Percentiles rank a stretch among this genome's conserved stretches.
These are phyloP conservation scores for Talaromyces borbonicus DNA, from an alignment of 495 filamentous ascomycete species.

Conservation along the genomic window DNA sequence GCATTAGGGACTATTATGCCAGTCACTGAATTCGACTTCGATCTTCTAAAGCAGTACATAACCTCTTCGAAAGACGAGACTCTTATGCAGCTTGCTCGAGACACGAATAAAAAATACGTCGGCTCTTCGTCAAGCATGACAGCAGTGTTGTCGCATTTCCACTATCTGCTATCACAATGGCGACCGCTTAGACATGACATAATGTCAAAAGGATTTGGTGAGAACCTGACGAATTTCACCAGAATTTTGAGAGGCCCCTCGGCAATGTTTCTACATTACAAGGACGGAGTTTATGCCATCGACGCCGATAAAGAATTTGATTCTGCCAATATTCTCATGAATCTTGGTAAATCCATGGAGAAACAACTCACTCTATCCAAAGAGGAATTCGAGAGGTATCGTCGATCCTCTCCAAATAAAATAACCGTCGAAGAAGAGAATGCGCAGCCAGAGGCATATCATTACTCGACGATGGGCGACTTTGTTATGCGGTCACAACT, in stretches of 20 bases:
- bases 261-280: conserved; percentile 77
- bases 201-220: conserved; percentile 57
- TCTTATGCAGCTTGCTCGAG: conserved; percentile 53
- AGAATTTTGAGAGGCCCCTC: conserved; percentile 56
- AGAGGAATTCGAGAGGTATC: conserved; percentile 76
- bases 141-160: conserved; percentile 75
- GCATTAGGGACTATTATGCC: conserved; percentile 90
- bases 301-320: conserved; percentile 96
- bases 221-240: conserved; percentile 56
- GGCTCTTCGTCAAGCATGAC: conserved; percentile 98
- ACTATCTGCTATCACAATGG: conserved; percentile 83
- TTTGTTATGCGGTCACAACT: conserved; percentile 95
- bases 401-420: conserved; percentile 51
- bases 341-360: conserved; percentile 92
- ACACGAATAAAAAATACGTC: conserved; percentile 69
- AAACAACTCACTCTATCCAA: conserved; percentile 81
- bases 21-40: conserved; percentile 82
- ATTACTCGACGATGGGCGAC: conserved; percentile 82
- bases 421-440: conserved; percentile 55
- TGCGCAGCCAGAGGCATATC: conserved; percentile 61
- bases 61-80: conserved; percentile 76
- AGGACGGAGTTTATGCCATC: conserved; percentile 84
- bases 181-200: conserved; percentile 53
- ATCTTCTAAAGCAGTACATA: conserved; percentile 70
- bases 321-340: conserved; percentile 70